Conservation (phyloP, 805 yeast species). For the Ogataea methylovora region DNA sequence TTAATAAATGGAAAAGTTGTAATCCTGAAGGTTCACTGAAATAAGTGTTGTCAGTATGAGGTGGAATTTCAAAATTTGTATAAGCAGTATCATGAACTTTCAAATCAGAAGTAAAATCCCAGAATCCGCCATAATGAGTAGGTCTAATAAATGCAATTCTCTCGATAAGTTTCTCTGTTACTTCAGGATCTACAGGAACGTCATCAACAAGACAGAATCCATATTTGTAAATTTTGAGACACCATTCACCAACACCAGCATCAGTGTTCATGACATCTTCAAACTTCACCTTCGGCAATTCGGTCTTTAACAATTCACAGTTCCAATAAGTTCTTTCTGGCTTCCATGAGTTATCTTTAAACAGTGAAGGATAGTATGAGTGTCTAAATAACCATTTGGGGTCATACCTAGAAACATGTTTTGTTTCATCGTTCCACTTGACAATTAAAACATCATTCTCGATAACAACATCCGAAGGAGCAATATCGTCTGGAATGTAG, state of each 20-base stretch:
- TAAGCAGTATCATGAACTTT: constrained; percentile 66
- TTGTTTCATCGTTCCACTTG: too few relatives aligned
- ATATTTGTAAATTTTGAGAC: constrained; percentile 40
- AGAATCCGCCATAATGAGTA: constrained; percentile 75
- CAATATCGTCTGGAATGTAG: constrained; percentile 13
- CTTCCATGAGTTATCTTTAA: constrained; percentile 16
- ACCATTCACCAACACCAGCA: constrained; percentile 47
- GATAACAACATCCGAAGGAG: constrained; percentile 6
- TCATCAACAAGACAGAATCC: constrained; percentile 57
- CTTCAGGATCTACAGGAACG: constrained; percentile 54
- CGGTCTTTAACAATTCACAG: constrained; percentile 28
- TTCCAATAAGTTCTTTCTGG: constrained; percentile 37
- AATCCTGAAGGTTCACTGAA: constrained; percentile 70
- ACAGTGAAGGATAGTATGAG: constrained; percentile 41
- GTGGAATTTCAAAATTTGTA: constrained; percentile 54
- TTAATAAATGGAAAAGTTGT: constrained; percentile 58
- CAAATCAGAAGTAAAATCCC: constrained; percentile 70
- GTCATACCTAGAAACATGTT: too few relatives aligned
- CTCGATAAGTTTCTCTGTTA: constrained; percentile 49
- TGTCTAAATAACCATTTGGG: constrained; percentile 39
- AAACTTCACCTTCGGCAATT: constrained; percentile 43
- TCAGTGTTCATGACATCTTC: constrained; percentile 34
- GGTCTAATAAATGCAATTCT: constrained; percentile 53
- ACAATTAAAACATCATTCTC: too few relatives aligned
- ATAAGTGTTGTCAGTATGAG: constrained; percentile 71